Evolutionary conservation across 306 rosid species (phyloP).

Genomic region (Lablab purpureus): DNA sequence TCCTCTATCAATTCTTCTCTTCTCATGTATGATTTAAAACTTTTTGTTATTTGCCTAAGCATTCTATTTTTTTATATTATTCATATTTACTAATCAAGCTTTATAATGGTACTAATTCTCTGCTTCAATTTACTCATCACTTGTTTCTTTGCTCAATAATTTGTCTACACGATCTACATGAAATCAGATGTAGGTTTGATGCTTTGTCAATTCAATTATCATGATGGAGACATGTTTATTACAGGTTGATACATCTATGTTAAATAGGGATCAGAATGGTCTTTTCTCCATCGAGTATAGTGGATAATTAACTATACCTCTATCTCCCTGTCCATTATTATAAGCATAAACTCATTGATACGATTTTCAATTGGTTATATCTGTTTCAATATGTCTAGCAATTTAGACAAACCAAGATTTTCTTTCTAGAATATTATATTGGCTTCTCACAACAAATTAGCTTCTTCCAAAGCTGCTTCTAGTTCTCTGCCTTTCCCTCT

Average conservation of each 20-base stretch:
- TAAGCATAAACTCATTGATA: neutral
- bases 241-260: slow-evolving; percentile 2
- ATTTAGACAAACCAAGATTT: neutral
- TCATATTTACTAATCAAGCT: neutral
- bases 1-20: neutral
- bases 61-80: neutral
- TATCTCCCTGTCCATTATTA: neutral
- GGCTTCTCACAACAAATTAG: slow-evolving; percentile 1
- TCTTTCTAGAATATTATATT: neutral
- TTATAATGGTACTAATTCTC: neutral
- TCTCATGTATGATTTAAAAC: slow-evolving; percentile 4
- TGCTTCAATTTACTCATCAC: neutral
- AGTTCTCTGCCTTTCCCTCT: neutral
- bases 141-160: neutral
- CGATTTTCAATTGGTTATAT: slow-evolving; percentile 6
- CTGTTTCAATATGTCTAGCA: neutral
- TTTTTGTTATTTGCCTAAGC: neutral
- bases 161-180: neutral
- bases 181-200: slow-evolving; percentile 1
- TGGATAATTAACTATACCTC: slow-evolving; percentile 17
- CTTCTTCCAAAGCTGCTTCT: neutral
- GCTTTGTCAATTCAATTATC: slow-evolving; percentile 29
- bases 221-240: slow-evolving; percentile 17
- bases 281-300: neutral
- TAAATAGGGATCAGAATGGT: slow-evolving; percentile 23